Percentiles rank a stretch among this genome's conserved stretches.
Conservation (phyloP, 352 stramenopile genomes). For the Hyaloperonospora brassicae region DNA sequence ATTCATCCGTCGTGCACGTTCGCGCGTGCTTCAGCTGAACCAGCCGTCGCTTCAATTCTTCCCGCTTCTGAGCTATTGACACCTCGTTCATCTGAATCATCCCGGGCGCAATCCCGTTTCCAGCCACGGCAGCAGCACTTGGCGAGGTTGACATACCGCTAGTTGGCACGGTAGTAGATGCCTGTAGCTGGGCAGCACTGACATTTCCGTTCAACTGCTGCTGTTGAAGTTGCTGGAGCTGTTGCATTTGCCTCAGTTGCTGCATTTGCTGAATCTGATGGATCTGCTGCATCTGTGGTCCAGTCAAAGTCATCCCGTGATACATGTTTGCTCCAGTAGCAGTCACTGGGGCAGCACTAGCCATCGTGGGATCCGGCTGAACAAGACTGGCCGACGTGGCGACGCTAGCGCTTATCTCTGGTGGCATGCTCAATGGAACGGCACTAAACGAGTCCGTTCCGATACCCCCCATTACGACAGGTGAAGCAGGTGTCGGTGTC, state of each 20-base stretch:
- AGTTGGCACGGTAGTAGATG: slow-evolving; percentile 15
- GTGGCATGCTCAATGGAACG: slow-evolving; percentile 64
- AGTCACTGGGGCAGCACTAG: slow-evolving; percentile 30
- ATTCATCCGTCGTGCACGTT: slow-evolving; percentile 70
- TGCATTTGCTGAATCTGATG: slow-evolving; percentile 85
- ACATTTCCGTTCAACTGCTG: slow-evolving; percentile 33
- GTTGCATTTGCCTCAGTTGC: slow-evolving; percentile 71
- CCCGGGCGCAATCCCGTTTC: slow-evolving; percentile 22
- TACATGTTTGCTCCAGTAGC: slow-evolving; percentile 46
- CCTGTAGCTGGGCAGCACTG: slow-evolving; percentile 18
- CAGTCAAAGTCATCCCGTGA: slow-evolving; percentile 70
- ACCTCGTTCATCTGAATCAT: slow-evolving; percentile 74
- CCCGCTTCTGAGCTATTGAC: slow-evolving; percentile 76
- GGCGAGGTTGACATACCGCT: slow-evolving; percentile 22
- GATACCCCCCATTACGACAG: slow-evolving; percentile 12
- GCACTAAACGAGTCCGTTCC: slow-evolving; percentile 35
- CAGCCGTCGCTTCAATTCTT: slow-evolving; percentile 76
- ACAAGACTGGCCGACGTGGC: slow-evolving; percentile 34
- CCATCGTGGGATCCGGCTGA: slow-evolving; percentile 30
- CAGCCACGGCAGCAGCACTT: slow-evolving; percentile 10
- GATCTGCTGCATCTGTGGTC: slow-evolving; percentile 72
- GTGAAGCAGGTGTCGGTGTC: slow-evolving; percentile 16
- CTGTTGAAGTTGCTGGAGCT: slow-evolving; percentile 65
- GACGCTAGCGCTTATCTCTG: slow-evolving; percentile 46
- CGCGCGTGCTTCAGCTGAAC: slow-evolving; percentile 84